phyloP scores from a whole-genome alignment of 306 rosid genomes.

The Acacia confusa region DNA sequence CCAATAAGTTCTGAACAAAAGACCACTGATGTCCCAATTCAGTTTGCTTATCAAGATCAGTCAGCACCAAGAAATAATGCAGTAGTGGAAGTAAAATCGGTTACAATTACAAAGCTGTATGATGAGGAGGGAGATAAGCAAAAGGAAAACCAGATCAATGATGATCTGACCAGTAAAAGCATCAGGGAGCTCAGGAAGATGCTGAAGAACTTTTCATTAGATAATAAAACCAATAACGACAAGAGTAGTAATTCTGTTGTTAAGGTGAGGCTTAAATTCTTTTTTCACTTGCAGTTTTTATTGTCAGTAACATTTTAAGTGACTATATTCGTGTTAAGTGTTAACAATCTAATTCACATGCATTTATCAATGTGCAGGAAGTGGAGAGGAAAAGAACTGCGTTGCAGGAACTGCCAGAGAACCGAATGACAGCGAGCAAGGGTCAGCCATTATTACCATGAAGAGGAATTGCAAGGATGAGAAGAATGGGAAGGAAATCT shows the following conservation, averaged over 20 bases:
- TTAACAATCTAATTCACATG: neutral
- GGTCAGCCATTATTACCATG: constrained; percentile 21
- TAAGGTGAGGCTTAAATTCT: constrained; percentile 26
- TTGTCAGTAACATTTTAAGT: neutral
- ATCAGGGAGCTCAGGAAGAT: constrained; percentile 53
- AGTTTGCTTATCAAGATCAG: neutral
- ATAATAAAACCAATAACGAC: neutral
- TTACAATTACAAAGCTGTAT: constrained; percentile 6
- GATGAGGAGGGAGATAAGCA: neutral
- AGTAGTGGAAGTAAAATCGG: constrained; percentile 17
- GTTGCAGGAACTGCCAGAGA: constrained; percentile 65
- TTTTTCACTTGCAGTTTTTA: neutral
- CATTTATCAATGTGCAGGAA: constrained; percentile 30
- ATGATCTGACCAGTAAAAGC: constrained; percentile 24
- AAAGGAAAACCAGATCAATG: constrained; percentile 30
- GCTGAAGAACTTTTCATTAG: constrained; percentile 35
- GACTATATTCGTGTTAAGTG: neutral
- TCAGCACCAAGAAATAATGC: neutral
- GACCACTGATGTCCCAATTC: neutral
- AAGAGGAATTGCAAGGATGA: neutral
- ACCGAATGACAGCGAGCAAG: constrained; percentile 37
- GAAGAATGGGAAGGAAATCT: neutral
- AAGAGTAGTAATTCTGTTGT: neutral
- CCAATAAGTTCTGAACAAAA: constrained; percentile 9
- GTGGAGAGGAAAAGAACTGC: constrained; percentile 63